A percentile compares a stretch with the other conserved stretches of the same genome.
Conservation (phyloP, 2,329 filamentous ascomycete species). For the Mycosphaerella arachidis region DNA sequence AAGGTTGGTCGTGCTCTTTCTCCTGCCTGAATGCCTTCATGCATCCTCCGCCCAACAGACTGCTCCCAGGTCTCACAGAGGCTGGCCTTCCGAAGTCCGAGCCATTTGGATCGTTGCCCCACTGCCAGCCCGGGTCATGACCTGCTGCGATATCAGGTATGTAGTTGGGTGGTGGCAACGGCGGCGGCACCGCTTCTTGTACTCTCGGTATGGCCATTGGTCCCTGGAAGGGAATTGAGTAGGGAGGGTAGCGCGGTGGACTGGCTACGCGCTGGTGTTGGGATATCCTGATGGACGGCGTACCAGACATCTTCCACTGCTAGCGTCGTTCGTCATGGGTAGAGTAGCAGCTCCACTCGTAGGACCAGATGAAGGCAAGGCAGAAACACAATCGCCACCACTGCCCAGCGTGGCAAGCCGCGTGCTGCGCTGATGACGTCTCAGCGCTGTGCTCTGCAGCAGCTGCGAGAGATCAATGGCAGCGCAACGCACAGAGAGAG, state of each 20-base stretch:
- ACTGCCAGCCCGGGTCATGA: slow-evolving; percentile 60
- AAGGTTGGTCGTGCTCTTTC: slow-evolving; percentile 28
- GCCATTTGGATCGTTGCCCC: slow-evolving; percentile 53
- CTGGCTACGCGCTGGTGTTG: slow-evolving; percentile 37
- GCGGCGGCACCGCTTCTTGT: slow-evolving; percentile 53
- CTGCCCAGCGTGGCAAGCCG: slow-evolving; percentile 3
- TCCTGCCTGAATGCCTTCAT: slow-evolving; percentile 16
- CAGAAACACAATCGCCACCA: slow-evolving; percentile 2
- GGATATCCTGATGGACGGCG: slow-evolving; percentile 35
- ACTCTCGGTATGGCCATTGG: slow-evolving; percentile 62
- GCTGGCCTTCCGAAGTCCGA: slow-evolving; percentile 44
- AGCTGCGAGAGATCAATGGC: slow-evolving; percentile 5
- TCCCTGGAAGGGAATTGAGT: slow-evolving; percentile 34
- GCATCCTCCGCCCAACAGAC: slow-evolving; percentile 37
- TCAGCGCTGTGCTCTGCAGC: slow-evolving; percentile 5
- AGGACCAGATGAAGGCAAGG: background rate
- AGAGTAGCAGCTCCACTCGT: slow-evolving; percentile 13
- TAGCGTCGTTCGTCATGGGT: slow-evolving; percentile 5
- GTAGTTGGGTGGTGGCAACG: slow-evolving; percentile 59
- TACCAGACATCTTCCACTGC: slow-evolving; percentile 20
- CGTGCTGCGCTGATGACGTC: slow-evolving; percentile 10
- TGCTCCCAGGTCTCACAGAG: slow-evolving; percentile 46
- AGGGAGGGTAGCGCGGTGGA: slow-evolving; percentile 34
- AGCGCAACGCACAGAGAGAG: slow-evolving; percentile 2
- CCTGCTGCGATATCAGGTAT: slow-evolving; percentile 54